Base-by-base conservation (phyloP, 768 basidiomycete genomes). In the Lentinula edodes region DNA sequence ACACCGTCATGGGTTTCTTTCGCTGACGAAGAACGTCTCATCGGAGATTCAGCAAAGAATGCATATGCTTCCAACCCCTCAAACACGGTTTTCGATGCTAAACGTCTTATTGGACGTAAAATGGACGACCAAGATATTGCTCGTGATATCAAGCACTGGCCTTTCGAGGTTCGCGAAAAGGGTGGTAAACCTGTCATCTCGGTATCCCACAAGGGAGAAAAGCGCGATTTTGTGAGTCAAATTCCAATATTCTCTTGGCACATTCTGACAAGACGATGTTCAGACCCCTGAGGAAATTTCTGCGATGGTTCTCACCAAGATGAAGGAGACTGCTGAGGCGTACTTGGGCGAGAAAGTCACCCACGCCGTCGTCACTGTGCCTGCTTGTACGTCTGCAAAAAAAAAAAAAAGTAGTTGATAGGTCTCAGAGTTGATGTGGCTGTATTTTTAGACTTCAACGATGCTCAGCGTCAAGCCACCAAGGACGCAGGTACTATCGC, bases 311-410 rank as follows among this genome's bases (percentile, higher is more conserved):
- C 80, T 98, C 60, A 79, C 75, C 63, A 98, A 98, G 83, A 98
- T 98, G 96, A 98, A 97, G 84, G 96, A 98, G 81, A 98, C 94
- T 32, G 96, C 96, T 61, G 96, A 98, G 82, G 91, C 95, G 16
- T 98, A 96, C 78, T 90, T 98, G 62, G 95, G 95, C 69, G 85
- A 93, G 70, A 90, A 92, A 75, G 95, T 98, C 72, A 94, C 94
- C 63, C 93, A 98, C 74, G 95, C 96, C 62, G 95, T 98, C 54
- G 93, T 98, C 72, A 98, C 96, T 53, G 96, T 98, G 73, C 96
- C 96, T 52, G 95, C 95, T 60, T 97, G 89, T 90, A 63, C 64
- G 88, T 76, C 0, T n/a, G 5, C 38, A 34, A 6, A 7, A 28
- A 20, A 28, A 13, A 52, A 23, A 12, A 3, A 5, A 34, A 41